Evolutionary conservation across 495 filamentous ascomycete species (phyloP).

Genomic region (Symbiotaphrina buchneri): DNA sequence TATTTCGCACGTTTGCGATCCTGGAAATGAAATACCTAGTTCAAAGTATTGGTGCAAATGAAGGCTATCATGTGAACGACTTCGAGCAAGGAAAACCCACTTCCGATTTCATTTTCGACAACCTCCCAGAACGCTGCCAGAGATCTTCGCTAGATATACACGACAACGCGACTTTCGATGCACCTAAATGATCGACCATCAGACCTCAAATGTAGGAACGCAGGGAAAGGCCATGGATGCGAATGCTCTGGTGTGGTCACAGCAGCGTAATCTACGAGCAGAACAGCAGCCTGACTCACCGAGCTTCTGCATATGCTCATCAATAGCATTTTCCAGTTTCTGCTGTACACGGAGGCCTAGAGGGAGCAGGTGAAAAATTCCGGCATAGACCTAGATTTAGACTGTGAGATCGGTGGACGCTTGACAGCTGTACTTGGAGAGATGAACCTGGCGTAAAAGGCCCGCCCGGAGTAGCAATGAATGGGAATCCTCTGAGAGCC

Average conservation of each 20-base stretch:
- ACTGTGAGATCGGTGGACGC: no score
- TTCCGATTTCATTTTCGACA: constrained; percentile 32
- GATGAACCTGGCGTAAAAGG: constrained; percentile 49
- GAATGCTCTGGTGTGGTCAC: neutral
- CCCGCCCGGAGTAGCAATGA: constrained; percentile 54
- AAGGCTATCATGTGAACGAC: neutral
- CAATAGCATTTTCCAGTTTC: constrained; percentile 68
- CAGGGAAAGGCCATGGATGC: neutral
- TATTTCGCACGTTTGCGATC: constrained; percentile 59
- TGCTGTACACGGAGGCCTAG: constrained; percentile 76
- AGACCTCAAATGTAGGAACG: neutral
- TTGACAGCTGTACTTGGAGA: neutral
- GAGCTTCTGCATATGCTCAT: constrained; percentile 64
- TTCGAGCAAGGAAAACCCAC: constrained; percentile 16
- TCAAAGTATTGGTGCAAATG: neutral
- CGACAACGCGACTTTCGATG: constrained; percentile 72
- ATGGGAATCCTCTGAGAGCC: constrained; percentile 36
- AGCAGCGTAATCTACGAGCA: neutral
- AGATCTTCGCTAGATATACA: constrained; percentile 68
- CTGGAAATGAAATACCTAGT: constrained; percentile 53
- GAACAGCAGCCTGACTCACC: no score
- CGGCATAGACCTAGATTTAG: constrained; percentile 47
- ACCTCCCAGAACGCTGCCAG: constrained; percentile 50
- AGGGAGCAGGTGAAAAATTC: constrained; percentile 83
- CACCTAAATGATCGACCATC: constrained; percentile 30